Evolutionary conservation across 176 grass and related monocot species (phyloP), one percentile per base, ranked within the genome.

Genomic region (Bromus sterilis): DNA sequence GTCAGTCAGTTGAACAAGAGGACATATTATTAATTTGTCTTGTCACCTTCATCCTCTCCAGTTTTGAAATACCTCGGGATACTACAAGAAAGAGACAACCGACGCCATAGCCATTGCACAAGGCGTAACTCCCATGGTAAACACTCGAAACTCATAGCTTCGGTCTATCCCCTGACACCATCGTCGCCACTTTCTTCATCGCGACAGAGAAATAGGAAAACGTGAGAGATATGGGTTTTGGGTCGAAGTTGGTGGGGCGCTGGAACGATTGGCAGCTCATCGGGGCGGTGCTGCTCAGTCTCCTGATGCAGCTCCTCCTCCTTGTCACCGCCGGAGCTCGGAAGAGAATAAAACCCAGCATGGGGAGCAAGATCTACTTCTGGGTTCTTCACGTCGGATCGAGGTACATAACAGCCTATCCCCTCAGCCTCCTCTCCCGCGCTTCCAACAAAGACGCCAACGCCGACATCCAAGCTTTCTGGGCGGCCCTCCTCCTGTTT

Each of bases 401-500:
- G 4, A 43, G 71, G 34, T 72, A 18, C 18, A 11, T 90, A 20
- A 59, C 88, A 14, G 21, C 16, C 4, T 60, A 85, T 4, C 68
- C 77, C 30, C 82, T 89, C 1, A 82, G 87, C 70, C 69, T 81
- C 77, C 78, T 86, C 33, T 56, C 80, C 43, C 73, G 25, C n/a
- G 24, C 35, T 4, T 26, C 40, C 8, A 60, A 25, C 5, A 32
- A 9, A 0, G 1, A 2, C 29, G 39, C 30, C 41, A 41, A 18
- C 51, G 23, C 37, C 9, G 39, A 82, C 20, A 51, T 86, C 36
- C 33, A 33, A 5, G 78, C 82, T 34, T 69, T 86, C 75, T 90
- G 88, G 88, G 83, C 78, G 7, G 37, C 78, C 11, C 73, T 90
- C 41, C 63, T 86, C 24, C 83, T 90, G 40, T 74, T 76, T 56